Conservation (phyloP, 768 basidiomycete genomes). For the Lentinula sp. region DNA sequence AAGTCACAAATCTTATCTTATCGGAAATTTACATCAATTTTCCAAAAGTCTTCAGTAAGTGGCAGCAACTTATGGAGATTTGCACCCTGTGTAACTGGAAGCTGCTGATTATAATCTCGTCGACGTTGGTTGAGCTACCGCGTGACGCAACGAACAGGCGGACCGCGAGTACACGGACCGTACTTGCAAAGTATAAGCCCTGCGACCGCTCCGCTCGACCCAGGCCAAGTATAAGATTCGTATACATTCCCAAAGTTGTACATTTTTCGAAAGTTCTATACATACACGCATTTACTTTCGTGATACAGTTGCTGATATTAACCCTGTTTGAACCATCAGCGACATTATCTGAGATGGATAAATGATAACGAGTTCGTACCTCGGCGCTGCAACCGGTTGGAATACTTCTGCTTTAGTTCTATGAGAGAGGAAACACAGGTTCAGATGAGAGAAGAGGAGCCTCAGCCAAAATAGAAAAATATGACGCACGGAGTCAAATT, state of each 20-base stretch:
- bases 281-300: constrained; percentile 24
- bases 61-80: no score
- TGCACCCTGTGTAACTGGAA: no score
- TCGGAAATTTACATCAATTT: no score
- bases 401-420: constrained; percentile 86
- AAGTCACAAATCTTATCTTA: no score
- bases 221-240: no score
- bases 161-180: neutral
- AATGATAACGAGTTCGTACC: constrained; percentile 35
- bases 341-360: constrained; percentile 10
- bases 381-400: constrained; percentile 79
- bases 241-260: no score
- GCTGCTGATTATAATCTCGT: neutral
- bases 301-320: constrained; percentile 57
- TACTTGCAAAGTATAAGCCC: neutral
- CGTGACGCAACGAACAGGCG: neutral
- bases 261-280: neutral
- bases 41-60: no score
- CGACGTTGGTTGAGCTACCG: neutral
- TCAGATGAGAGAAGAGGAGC: neutral
- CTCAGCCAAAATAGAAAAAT: neutral
- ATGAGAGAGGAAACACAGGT: neutral
- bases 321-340: constrained; percentile 25
- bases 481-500: constrained; percentile 58
- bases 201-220: neutral